Evolutionary conservation across 768 basidiomycete species (phyloP).

Genomic region (Dentipellis sp.): DNA sequence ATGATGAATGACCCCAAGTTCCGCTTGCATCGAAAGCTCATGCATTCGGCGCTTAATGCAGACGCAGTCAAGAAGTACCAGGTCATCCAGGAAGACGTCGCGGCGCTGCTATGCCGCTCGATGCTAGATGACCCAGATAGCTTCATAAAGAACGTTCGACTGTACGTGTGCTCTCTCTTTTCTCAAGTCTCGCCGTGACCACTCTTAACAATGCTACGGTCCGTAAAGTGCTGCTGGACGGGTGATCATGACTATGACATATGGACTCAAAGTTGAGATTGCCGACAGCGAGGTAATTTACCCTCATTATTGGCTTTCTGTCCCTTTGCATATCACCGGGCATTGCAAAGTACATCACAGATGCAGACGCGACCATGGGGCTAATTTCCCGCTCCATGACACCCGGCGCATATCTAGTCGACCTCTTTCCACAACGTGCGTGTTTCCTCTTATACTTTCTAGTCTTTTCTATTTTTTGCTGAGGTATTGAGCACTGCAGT

Average conservation of each 20-base stretch:
- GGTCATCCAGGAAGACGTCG: background rate
- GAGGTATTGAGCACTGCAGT: background rate
- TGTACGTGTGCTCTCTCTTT: background rate
- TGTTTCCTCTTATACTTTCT: background rate
- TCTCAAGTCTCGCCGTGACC: background rate
- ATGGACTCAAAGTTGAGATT: background rate
- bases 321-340: background rate
- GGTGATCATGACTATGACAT: background rate
- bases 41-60: background rate
- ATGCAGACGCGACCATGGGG: background rate
- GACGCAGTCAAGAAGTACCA: background rate
- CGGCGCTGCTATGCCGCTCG: background rate
- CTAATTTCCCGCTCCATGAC: background rate
- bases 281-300: background rate
- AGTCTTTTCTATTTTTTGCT: background rate
- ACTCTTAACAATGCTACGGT: background rate
- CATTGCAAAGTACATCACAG: background rate
- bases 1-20: background rate
- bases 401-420: background rate
- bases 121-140: background rate
- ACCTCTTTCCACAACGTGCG: constrained; percentile 1
- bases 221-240: background rate
- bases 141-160: background rate
- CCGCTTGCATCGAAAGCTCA: background rate
- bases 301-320: background rate